phyloP scores from a whole-genome alignment of 2,329 filamentous ascomycete genomes.

The Fusarium liriodendri region DNA sequence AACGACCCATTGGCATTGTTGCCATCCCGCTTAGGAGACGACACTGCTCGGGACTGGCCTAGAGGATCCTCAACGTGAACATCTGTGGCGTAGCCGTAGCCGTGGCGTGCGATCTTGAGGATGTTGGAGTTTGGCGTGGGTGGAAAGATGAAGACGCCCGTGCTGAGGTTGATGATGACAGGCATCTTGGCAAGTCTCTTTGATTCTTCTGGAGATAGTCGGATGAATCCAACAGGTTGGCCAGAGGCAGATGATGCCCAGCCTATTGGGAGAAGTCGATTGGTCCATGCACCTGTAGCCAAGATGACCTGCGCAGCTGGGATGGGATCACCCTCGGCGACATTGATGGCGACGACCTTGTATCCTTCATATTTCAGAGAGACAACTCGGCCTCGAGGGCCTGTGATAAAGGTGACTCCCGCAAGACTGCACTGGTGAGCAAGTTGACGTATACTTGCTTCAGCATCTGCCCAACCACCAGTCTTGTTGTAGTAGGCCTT shows the following conservation, averaged over 20 bases:
- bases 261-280: slow-evolving; percentile 63
- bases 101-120: slow-evolving; percentile 71
- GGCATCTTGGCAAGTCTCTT: slow-evolving; percentile 63
- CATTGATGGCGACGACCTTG: slow-evolving; percentile 42
- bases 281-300: slow-evolving; percentile 77
- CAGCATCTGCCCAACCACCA: slow-evolving; percentile 50
- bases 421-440: slow-evolving; percentile 41
- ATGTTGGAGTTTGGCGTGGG: slow-evolving; percentile 59
- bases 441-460: slow-evolving; percentile 41
- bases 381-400: slow-evolving; percentile 42
- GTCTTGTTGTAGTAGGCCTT: slow-evolving; percentile 43
- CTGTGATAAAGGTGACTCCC: slow-evolving; percentile 48
- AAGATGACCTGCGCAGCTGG: slow-evolving; percentile 70
- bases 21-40: slow-evolving; percentile 47
- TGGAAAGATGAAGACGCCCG: slow-evolving; percentile 67
- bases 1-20: slow-evolving; percentile 55
- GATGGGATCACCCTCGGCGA: slow-evolving; percentile 54
- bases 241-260: slow-evolving; percentile 73
- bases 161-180: slow-evolving; percentile 66
- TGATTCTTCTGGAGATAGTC: slow-evolving; percentile 69
- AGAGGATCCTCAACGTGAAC: slow-evolving; percentile 30
- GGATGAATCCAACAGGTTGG: slow-evolving; percentile 73
- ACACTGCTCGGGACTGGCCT: slow-evolving; percentile 39
- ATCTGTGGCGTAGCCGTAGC: slow-evolving; percentile 62
- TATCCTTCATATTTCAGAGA: slow-evolving; percentile 31